These are phyloP conservation scores for Taiwanofungus camphoratus DNA, from an alignment of 1,284 basidiomycete species.

Conservation along the genomic window DNA sequence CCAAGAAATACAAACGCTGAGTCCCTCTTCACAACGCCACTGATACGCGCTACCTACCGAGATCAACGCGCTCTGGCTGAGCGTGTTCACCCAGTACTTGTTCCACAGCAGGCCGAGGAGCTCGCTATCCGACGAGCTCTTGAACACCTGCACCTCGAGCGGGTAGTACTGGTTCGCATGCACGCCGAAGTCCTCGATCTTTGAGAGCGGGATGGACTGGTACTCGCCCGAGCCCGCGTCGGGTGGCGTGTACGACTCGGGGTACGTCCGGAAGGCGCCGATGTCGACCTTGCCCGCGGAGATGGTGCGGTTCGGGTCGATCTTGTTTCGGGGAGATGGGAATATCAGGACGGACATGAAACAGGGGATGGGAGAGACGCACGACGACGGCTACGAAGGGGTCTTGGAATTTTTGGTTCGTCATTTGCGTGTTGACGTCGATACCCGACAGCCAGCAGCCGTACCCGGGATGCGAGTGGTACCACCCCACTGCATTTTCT, in stretches of 20 bases:
- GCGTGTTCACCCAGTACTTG: conserved; percentile 98
- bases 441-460: conserved; percentile 98
- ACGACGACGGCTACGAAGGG: conserved; percentile 97
- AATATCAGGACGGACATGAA: not conserved
- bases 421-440: conserved; percentile 93
- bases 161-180: conserved; percentile 97
- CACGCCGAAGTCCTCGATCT: conserved; percentile 97
- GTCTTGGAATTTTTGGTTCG: conserved; percentile 92
- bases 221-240: conserved; percentile 71
- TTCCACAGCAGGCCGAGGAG: conserved; percentile 93
- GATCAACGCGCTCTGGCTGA: conserved; percentile 86
- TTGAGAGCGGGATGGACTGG: conserved; percentile 89
- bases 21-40: no score
- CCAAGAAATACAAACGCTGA: no score
- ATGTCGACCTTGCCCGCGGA: conserved; percentile 98
- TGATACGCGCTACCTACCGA: conserved; percentile 75
- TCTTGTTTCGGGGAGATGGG: conserved; percentile 40
- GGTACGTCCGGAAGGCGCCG: conserved; percentile 96
- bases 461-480: conserved; percentile 97
- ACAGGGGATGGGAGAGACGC: conserved; percentile 27
- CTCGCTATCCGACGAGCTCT: conserved; percentile 81
- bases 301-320: conserved; percentile 97
- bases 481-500: conserved; percentile 97
- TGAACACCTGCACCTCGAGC: conserved; percentile 93
- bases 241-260: conserved; percentile 85